These are phyloP conservation scores for Agrocybe praecox DNA, from an alignment of 768 basidiomycete genomes.

Conservation along the genomic window DNA sequence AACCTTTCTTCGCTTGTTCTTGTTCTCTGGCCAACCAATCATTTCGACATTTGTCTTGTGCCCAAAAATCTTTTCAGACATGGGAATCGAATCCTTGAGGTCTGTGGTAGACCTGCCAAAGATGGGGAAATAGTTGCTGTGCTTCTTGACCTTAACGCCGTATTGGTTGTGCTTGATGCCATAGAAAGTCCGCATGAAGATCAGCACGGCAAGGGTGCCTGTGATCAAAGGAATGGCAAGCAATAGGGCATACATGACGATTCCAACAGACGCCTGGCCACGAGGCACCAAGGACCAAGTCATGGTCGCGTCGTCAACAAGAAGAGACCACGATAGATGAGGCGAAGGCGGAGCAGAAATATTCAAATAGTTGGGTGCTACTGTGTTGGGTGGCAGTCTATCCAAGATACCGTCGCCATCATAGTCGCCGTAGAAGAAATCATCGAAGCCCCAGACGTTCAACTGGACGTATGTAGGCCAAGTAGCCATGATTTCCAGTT, in stretches of 20 bases:
- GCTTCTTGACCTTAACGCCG: conserved; percentile 75
- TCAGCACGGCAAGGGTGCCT: conserved; percentile 74
- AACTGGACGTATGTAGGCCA: conserved; percentile 93
- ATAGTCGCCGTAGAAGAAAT: conserved; percentile 90
- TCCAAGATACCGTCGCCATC: conserved; percentile 89
- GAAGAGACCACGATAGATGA: conserved; percentile 84
- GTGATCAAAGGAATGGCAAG: conserved; percentile 84
- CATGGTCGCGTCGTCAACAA: conserved; percentile 77
- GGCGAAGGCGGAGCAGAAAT: conserved; percentile 89
- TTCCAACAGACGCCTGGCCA: conserved; percentile 79
- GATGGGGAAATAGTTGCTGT: conserved; percentile 88
- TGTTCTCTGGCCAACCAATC: conserved; percentile 97
- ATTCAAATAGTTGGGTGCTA: conserved; percentile 86
- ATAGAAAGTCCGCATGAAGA: conserved; percentile 97
- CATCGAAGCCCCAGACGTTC: conserved; percentile 89
- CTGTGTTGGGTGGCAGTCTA: conserved; percentile 86
- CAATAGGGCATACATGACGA: conserved; percentile 86
- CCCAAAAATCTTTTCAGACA: conserved; percentile 76
- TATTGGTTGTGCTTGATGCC: conserved; percentile 94
- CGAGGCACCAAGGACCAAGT: conserved; percentile 82
- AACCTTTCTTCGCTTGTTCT: conserved; percentile 87
- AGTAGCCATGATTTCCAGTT: conserved; percentile 83
- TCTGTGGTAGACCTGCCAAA: conserved; percentile 78
- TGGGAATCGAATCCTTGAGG: conserved; percentile 61
- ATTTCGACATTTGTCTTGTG: conserved; percentile 67